phyloP scores from a whole-genome alignment of 2,329 filamentous ascomycete species.

The Tolypocladium tundrense region DNA sequence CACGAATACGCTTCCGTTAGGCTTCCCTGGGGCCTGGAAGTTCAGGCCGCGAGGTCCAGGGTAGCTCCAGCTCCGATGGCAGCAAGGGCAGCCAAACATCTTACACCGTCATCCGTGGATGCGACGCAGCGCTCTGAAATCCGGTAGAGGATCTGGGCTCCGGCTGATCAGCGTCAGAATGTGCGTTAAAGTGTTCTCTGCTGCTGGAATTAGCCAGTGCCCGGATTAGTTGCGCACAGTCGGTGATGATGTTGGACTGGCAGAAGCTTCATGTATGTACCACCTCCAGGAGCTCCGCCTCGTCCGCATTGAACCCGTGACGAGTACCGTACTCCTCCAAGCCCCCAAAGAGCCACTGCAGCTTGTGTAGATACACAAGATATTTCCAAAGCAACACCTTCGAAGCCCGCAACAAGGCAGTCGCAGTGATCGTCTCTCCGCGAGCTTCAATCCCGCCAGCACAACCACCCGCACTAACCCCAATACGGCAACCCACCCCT shows the following conservation, averaged over 20 bases:
- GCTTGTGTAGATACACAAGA: no score
- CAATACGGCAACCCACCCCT: neutral
- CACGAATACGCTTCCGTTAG: no score
- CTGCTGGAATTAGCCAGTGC: neutral
- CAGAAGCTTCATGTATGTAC: neutral
- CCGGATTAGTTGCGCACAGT: neutral
- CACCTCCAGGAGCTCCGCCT: neutral
- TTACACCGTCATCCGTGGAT: neutral
- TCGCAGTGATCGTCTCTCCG: neutral
- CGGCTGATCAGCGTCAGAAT: neutral
- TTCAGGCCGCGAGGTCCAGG: neutral
- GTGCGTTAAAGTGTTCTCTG: neutral
- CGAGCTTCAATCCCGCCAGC: neutral
- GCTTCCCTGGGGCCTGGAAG: no score
- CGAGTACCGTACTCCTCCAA: neutral
- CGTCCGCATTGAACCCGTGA: neutral
- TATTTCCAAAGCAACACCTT: no score
- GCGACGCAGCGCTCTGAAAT: neutral
- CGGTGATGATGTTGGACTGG: no score
- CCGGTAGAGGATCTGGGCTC: neutral
- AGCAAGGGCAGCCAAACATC: neutral
- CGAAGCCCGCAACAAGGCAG: no score
- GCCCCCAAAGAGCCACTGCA: no score
- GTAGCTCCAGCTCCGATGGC: neutral
- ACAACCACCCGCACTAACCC: neutral